Evolutionary conservation across 257 asterid genomes (phyloP).

Genomic region (Osmanthus fragrans): DNA sequence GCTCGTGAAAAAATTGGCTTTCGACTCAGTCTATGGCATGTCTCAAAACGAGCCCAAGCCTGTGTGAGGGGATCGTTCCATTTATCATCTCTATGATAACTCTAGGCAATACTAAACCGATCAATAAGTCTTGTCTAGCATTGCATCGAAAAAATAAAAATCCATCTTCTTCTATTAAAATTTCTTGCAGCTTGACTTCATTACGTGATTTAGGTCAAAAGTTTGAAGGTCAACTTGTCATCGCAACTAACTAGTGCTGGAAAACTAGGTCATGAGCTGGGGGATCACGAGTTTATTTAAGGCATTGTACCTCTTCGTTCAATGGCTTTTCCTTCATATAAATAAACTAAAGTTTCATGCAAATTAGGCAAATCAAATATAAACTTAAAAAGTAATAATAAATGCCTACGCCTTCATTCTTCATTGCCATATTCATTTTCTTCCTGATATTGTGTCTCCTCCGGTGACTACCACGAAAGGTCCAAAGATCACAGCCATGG

Average conservation of each 20-base stretch:
- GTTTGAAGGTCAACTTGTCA: not conserved
- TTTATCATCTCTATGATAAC: too few species aligned
- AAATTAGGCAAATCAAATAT: not conserved
- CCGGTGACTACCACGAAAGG: not conserved
- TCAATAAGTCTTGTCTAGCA: too few species aligned
- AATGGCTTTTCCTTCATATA: not conserved
- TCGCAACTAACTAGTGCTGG: not conserved
- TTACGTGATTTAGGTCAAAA: not conserved
- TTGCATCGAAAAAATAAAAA: too few species aligned
- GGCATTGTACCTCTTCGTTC: not conserved
- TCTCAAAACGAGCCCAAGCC: too few species aligned
- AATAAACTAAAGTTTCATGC: not conserved
- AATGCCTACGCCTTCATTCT: not conserved
- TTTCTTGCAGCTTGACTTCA: too few species aligned
- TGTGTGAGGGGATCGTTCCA: too few species aligned
- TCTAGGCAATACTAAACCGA: too few species aligned
- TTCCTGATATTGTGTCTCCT: not conserved
- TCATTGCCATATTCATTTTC: not conserved
- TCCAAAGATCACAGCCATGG: not conserved
- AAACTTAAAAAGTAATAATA: not conserved
- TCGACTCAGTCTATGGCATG: too few species aligned
- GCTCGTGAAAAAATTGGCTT: too few species aligned
- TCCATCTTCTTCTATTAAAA: too few species aligned
- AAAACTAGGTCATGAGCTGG: conserved; percentile 2
- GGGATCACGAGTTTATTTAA: not conserved